Evolutionary conservation across 768 basidiomycete species (phyloP).

Genomic region (Phylloporus arenicola): DNA sequence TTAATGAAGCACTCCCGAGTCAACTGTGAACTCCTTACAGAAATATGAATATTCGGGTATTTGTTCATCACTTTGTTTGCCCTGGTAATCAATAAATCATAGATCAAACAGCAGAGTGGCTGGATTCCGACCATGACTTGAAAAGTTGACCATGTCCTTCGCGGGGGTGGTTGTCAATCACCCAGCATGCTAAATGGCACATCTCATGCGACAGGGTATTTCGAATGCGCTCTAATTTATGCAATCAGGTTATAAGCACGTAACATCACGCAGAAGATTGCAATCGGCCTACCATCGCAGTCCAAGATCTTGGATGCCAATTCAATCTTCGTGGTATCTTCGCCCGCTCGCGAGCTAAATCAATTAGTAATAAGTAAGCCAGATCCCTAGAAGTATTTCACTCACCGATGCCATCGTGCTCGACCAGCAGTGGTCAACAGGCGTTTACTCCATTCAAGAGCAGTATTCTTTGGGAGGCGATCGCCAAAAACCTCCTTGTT

Average conservation of each 20-base stretch:
- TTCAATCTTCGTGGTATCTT: slow-evolving; percentile 61
- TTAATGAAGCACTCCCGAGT: not conserved
- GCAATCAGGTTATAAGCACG: not conserved
- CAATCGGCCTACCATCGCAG: slow-evolving; percentile 49
- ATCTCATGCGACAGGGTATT: slow-evolving; percentile 87
- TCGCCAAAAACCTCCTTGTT: slow-evolving; percentile 53
- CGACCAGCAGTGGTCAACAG: slow-evolving; percentile 64
- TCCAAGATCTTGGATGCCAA: slow-evolving; percentile 81
- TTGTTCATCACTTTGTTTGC: slow-evolving; percentile 63
- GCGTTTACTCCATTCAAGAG: slow-evolving; percentile 62
- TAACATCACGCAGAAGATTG: not conserved
- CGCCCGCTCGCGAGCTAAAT: slow-evolving; percentile 50
- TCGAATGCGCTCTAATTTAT: slow-evolving; percentile 62
- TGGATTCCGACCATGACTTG: slow-evolving; percentile 55
- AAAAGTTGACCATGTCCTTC: slow-evolving; percentile 72
- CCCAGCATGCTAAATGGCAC: slow-evolving; percentile 88
- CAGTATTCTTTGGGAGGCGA: slow-evolving; percentile 48
- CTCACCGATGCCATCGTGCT: slow-evolving; percentile 59
- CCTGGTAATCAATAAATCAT: slow-evolving; percentile 34
- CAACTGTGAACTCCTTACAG: slow-evolving; percentile 39
- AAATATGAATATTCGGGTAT: slow-evolving; percentile 65
- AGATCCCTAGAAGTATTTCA: not conserved
- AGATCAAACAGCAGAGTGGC: not conserved
- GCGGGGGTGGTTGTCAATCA: slow-evolving; percentile 63
- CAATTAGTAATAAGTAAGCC: slow-evolving; percentile 1